Evolutionary conservation across 1,284 basidiomycete genomes (phyloP).

Genomic region (Stygiomarasmius scandens): DNA sequence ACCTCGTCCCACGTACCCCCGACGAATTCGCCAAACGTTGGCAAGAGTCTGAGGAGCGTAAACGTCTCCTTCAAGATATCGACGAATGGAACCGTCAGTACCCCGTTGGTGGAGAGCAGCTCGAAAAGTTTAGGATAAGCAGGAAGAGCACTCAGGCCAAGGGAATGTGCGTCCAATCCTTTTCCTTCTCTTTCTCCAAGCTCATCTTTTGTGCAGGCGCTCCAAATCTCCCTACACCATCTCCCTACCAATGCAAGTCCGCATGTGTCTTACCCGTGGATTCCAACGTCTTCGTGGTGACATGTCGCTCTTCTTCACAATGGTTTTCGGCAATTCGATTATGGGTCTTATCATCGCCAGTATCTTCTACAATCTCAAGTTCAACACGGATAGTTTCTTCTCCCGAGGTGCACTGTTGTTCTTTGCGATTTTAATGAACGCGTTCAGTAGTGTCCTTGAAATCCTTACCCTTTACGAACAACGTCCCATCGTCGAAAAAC

Average conservation of each 20-base stretch:
- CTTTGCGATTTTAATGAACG: constrained; percentile 30
- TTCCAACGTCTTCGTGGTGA: constrained; percentile 58
- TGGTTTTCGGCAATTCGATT: constrained; percentile 16
- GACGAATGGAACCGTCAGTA: constrained; percentile 34
- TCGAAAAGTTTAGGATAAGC: constrained; percentile 39
- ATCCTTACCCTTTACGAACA: constrained; percentile 32
- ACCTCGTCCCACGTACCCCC: constrained; percentile 53
- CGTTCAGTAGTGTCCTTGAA: constrained; percentile 19
- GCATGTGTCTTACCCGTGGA: constrained; percentile 56
- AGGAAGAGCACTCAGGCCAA: constrained; percentile 43
- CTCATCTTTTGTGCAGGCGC: constrained; percentile 13
- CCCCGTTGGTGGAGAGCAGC: constrained; percentile 35
- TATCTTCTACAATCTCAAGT: constrained; percentile 49
- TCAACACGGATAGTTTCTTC: constrained; percentile 50
- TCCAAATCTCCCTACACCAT: constrained; percentile 38
- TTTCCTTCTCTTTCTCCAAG: constrained; percentile 10
- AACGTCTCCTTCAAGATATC: constrained; percentile 35
- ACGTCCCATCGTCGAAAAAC: constrained; percentile 47
- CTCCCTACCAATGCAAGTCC: constrained; percentile 51
- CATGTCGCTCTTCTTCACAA: constrained; percentile 24
- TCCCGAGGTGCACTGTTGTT: constrained; percentile 44
- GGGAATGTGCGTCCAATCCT: constrained; percentile 26
- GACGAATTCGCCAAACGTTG: constrained; percentile 52
- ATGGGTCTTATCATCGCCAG: constrained; percentile 48
- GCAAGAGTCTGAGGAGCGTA: constrained; percentile 31